A percentile compares a stretch with the other conserved stretches of the same genome.
Conservation (phyloP, 768 basidiomycete species). For the Tricholoma sp. region DNA sequence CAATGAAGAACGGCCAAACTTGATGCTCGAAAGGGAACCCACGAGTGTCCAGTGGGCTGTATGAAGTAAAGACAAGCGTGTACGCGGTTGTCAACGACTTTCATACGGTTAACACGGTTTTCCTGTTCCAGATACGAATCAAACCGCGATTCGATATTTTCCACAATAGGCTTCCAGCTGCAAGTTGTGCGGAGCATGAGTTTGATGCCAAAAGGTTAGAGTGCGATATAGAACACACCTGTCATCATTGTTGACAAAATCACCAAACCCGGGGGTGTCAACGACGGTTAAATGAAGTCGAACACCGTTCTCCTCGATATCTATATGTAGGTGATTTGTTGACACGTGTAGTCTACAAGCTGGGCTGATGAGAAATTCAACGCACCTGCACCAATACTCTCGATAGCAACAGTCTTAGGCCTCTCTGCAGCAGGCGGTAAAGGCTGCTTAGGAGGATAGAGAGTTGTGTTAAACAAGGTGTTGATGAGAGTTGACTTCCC, state of each 20-base stretch:
- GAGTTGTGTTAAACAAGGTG: slow-evolving; percentile 95
- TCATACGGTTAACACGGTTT: slow-evolving; percentile 93
- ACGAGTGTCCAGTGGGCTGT: slow-evolving; percentile 98
- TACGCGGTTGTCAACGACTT: slow-evolving; percentile 94
- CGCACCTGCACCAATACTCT: slow-evolving; percentile 96
- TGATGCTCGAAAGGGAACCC: slow-evolving; percentile 31
- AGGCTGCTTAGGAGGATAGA: slow-evolving; percentile 87
- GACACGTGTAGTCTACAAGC: slow-evolving; percentile 18
- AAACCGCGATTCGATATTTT: slow-evolving; percentile 97
- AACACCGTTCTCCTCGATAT: slow-evolving; percentile 98
- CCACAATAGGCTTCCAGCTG: slow-evolving; percentile 98
- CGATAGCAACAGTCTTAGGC: slow-evolving; percentile 93
- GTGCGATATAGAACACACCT: slow-evolving; percentile 48
- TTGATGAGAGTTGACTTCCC: slow-evolving; percentile 99
- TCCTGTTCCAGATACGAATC: slow-evolving; percentile 98
- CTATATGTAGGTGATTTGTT: slow-evolving; percentile 40
- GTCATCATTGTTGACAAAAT: slow-evolving; percentile 99
- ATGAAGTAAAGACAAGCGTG: slow-evolving; percentile 99
- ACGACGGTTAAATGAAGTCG: slow-evolving; percentile 97
- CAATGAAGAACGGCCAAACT: neutral
- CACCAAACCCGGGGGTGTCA: slow-evolving; percentile 98
- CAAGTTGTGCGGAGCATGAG: slow-evolving; percentile 11
- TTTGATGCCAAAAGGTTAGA: slow-evolving; percentile 11
- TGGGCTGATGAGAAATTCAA: slow-evolving; percentile 16
- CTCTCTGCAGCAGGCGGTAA: slow-evolving; percentile 81